These are phyloP conservation scores for Melastoma malabathricum DNA, from an alignment of 345 rosid genomes.

Conservation along the genomic window DNA sequence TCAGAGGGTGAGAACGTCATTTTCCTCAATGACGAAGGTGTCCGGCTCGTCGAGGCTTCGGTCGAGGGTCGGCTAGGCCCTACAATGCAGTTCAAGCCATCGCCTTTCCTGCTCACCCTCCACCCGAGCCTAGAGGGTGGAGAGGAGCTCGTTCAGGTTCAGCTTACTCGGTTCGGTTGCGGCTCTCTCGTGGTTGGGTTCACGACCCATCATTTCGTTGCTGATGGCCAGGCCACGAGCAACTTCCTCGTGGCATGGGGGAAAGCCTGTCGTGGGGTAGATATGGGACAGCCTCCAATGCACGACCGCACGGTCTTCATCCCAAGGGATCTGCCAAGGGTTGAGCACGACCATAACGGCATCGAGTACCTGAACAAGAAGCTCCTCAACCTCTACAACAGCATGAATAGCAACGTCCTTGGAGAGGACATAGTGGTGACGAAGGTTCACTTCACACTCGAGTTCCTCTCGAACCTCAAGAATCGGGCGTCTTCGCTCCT, in stretches of 20 bases:
- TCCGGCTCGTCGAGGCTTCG: conserved; percentile 16
- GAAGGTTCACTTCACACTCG: conserved; percentile 13
- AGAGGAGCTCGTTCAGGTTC: conserved; percentile 23
- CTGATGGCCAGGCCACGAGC: conserved; percentile 15
- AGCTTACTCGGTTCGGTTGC: conserved; percentile 19
- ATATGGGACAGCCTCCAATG: conserved; percentile 1
- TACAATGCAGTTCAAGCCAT: conserved; percentile 14
- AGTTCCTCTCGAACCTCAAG: conserved; percentile 12
- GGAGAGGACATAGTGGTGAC: conserved; percentile 10
- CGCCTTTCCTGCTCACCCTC: conserved; percentile 11
- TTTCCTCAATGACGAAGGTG: conserved; percentile 15
- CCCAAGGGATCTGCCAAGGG: conserved; percentile 3
- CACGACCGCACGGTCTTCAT: conserved; percentile 7
- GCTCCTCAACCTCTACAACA: neutral
- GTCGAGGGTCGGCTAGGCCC: conserved; percentile 9
- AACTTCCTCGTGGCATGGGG: conserved; percentile 16
- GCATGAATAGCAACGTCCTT: neutral
- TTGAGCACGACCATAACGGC: conserved; percentile 11
- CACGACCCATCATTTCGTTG: conserved; percentile 21
- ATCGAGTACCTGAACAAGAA: conserved; percentile 9
- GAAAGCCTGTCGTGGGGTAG: conserved; percentile 10
- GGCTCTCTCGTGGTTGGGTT: conserved; percentile 22
- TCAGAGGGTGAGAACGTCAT: conserved; percentile 12
- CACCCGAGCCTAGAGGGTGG: conserved; percentile 18
- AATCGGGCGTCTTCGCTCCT: neutral